Evolutionary conservation across 192 early-diverging fungal genomes (phyloP).

Genomic region (Coemansia sp.): DNA sequence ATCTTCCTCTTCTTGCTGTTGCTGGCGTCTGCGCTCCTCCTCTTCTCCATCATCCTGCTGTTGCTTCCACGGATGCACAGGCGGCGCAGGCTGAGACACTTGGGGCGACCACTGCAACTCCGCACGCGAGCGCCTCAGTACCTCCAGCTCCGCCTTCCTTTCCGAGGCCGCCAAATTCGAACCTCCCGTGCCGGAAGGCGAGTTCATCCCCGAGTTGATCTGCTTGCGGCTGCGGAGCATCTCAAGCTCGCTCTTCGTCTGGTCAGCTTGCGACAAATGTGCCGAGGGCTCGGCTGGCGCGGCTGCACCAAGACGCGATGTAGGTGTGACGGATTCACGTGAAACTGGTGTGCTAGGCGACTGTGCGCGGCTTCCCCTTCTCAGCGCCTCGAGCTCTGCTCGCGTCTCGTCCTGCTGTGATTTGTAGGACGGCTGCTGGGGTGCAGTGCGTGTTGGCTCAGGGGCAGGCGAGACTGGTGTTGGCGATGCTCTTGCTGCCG

Average conservation of each 20-base stretch:
- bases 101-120: constrained; percentile 29
- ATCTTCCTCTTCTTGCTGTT: constrained; percentile 26
- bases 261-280: constrained; percentile 44
- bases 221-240: constrained; percentile 51
- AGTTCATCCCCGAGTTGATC: constrained; percentile 33
- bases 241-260: constrained; percentile 53
- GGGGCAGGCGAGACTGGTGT: constrained; percentile 10
- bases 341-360: constrained; percentile 18
- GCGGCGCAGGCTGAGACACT: constrained; percentile 16
- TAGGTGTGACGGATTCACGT: constrained; percentile 14
- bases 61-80: constrained; percentile 38
- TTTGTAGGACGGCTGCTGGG: constrained; percentile 16
- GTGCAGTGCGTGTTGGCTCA: constrained; percentile 6
- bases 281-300: constrained; percentile 39
- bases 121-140: constrained; percentile 28
- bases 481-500: constrained; percentile 9
- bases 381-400: constrained; percentile 53
- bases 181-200: constrained; percentile 11
- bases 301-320: constrained; percentile 25
- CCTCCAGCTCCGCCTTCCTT: constrained; percentile 50
- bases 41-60: constrained; percentile 37
- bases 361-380: constrained; percentile 43
- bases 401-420: constrained; percentile 50
- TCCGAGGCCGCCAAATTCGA: constrained; percentile 10
- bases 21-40: constrained; percentile 20